Evolutionary conservation across 176 grass and related monocot species (phyloP).

Genomic region (Olyra latifolia): DNA sequence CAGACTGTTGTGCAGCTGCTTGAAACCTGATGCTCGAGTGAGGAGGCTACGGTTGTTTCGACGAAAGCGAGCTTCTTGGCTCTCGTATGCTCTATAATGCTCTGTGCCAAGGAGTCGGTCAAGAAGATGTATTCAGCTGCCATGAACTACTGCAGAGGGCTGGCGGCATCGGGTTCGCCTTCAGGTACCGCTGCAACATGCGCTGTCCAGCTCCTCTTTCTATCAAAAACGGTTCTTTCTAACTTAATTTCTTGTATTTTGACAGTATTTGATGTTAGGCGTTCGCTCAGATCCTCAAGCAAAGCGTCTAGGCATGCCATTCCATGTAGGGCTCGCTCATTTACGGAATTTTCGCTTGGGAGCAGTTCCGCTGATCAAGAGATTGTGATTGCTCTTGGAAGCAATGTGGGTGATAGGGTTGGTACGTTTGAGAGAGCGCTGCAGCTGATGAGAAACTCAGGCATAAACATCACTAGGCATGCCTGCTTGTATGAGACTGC

Average conservation of each 20-base stretch:
- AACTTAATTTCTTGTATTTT: neutral
- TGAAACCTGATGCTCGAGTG: neutral
- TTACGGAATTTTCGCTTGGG: constrained; percentile 14
- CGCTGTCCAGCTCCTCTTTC: neutral
- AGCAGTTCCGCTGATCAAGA: constrained; percentile 54
- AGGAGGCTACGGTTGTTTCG: neutral
- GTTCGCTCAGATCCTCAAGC: neutral
- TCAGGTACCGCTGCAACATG: constrained; percentile 33
- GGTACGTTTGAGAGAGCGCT: constrained; percentile 64
- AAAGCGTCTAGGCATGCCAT: neutral
- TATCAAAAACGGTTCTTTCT: neutral
- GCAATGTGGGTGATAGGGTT: constrained; percentile 78
- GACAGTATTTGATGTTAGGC: constrained; percentile 17
- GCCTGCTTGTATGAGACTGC: constrained; percentile 84
- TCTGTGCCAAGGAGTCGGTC: constrained; percentile 33
- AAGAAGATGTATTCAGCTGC: constrained; percentile 51
- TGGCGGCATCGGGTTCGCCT: neutral
- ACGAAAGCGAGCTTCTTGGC: neutral
- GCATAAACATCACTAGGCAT: constrained; percentile 72
- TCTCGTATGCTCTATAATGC: constrained; percentile 37
- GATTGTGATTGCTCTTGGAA: constrained; percentile 83
- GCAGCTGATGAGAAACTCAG: constrained; percentile 58
- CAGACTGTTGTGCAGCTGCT: neutral
- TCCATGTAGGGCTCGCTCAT: neutral
- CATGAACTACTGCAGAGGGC: constrained; percentile 22